A percentile compares a stretch with the other conserved stretches of the same genome.
These are phyloP conservation scores for Malassezia equina DNA, from an alignment of 1,284 basidiomycete species.

Conservation along the genomic window DNA sequence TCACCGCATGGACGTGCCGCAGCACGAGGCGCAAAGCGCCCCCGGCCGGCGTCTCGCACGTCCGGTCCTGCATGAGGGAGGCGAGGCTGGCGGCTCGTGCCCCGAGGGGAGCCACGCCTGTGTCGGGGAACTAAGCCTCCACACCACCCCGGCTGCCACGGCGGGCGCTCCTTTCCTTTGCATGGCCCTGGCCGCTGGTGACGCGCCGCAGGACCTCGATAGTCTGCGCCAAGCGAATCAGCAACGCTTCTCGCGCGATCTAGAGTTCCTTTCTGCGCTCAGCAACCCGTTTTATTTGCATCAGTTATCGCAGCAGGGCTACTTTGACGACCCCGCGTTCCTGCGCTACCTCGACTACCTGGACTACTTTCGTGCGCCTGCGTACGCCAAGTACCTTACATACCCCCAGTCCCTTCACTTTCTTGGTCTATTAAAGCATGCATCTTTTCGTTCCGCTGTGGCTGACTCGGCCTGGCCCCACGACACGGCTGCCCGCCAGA, in stretches of 20 bases:
- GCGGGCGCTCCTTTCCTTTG: no score
- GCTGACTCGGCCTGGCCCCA: conserved; percentile 31
- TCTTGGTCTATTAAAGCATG: conserved; percentile 26
- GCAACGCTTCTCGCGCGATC: conserved; percentile 31
- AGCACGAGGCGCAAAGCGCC: conserved; percentile 60
- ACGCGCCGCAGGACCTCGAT: conserved; percentile 1
- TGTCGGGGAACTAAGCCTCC: conserved; percentile 10
- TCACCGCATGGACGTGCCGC: conserved; percentile 81
- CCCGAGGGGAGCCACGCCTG: not conserved
- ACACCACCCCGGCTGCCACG: not conserved
- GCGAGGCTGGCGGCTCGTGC: not conserved
- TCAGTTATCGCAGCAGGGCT: conserved; percentile 28
- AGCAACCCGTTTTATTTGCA: conserved; percentile 39
- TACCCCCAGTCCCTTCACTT: conserved; percentile 39
- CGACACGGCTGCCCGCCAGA: conserved; percentile 29
- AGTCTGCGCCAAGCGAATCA: conserved; percentile 24
- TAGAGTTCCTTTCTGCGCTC: conserved; percentile 39
- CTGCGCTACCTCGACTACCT: conserved; percentile 33
- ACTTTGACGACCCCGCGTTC: conserved; percentile 25
- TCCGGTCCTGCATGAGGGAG: not conserved
- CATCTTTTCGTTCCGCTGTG: conserved; percentile 29
- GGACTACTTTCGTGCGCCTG: conserved; percentile 32
- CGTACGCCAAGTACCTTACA: conserved; percentile 34
- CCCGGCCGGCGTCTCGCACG: not conserved
- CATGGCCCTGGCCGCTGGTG: conserved; percentile 3